Evolutionary conservation across 164 flowering plant genomes (phyloP).

Genomic region (Vitis vinifera): ASM3070453v1 NC_081818.1:28521001-28521500

Average conservation of each 20-base stretch:
- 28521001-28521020: conserved; percentile 35
- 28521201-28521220: conserved; percentile 27
- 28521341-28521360: conserved; percentile 25
- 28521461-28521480: conserved; percentile 5
- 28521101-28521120: conserved; percentile 25
- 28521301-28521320: conserved; percentile 28
- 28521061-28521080: conserved; percentile 34
- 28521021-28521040: conserved; percentile 38
- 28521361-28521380: conserved; percentile 22
- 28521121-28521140: conserved; percentile 34
- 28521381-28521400: conserved; percentile 18
- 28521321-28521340: conserved; percentile 19
- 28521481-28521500: conserved; percentile 14
- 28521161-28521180: conserved; percentile 11
- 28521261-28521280: conserved; percentile 15
- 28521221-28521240: conserved; percentile 23
- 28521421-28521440: conserved; percentile 4
- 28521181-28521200: neutral
- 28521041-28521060: conserved; percentile 19
- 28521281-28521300: conserved; percentile 20
- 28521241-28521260: conserved; percentile 26
- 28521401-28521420: conserved; percentile 28
- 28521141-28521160: conserved; percentile 13
- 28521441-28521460: neutral
- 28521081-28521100: conserved; percentile 18